Percentiles rank a stretch among this genome's conserved stretches.
Evolutionary conservation across 108 stramenopile species (phyloP).

Genomic region (Skeletonema grethae): DNA sequence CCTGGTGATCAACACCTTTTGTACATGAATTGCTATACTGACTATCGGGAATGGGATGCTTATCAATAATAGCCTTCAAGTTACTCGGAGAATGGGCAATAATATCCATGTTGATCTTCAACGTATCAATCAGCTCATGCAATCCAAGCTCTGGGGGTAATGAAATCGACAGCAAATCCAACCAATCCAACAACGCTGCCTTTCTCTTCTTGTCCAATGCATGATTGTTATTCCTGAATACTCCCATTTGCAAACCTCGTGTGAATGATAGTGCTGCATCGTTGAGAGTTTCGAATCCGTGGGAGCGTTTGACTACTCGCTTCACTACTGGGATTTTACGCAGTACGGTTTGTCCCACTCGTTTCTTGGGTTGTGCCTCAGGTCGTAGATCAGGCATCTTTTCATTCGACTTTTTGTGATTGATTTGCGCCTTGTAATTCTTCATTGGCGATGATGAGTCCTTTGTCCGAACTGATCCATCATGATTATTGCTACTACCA

Average conservation of each 20-base stretch:
- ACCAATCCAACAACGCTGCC: conserved; percentile 38
- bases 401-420: not conserved
- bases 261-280: conserved; percentile 43
- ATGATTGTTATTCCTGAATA: conserved; percentile 21
- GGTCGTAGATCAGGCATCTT: conserved; percentile 32
- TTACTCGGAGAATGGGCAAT: conserved; percentile 21
- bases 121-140: conserved; percentile 40
- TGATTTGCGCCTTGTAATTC: conserved; percentile 27
- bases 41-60: conserved; percentile 26
- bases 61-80: conserved; percentile 21
- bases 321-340: conserved; percentile 34
- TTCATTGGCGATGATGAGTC: conserved; percentile 17
- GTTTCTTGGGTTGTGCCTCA: conserved; percentile 27
- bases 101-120: conserved; percentile 24
- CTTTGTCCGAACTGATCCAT: not conserved
- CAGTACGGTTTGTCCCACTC: conserved; percentile 16
- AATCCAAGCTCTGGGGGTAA: conserved; percentile 42
- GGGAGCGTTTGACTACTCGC: conserved; percentile 27
- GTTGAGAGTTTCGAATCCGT: conserved; percentile 29
- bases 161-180: conserved; percentile 39
- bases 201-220: conserved; percentile 37
- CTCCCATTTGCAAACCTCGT: conserved; percentile 31
- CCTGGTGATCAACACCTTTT: not conserved
- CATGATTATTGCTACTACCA: not conserved
- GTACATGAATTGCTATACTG: conserved; percentile 33